Percentiles rank a stretch among this genome's conserved stretches.
Conservation (phyloP, 345 rosid species). For the Eucalyptus brandiana region DNA sequence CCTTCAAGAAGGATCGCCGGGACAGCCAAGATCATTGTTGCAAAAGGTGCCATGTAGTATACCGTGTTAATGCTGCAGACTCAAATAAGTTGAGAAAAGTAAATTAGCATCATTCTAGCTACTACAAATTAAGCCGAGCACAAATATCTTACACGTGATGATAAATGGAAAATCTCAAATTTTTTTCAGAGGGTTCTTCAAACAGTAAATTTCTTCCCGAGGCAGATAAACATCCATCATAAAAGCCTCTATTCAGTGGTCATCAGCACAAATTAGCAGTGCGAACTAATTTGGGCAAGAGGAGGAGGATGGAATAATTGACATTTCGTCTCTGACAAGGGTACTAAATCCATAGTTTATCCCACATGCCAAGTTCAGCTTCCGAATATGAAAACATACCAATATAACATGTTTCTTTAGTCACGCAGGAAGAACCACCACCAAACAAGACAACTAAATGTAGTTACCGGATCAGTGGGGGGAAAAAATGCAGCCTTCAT, state of each 20-base stretch:
- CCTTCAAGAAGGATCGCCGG: constrained; percentile 95
- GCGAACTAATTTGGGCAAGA: not conserved
- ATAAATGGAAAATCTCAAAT: not conserved
- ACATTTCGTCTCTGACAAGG: not conserved
- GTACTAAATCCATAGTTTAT: not conserved
- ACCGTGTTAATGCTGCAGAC: constrained; percentile 81
- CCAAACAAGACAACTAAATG: not conserved
- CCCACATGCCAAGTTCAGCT: not conserved
- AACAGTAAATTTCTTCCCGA: not conserved
- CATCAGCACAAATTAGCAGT: not conserved
- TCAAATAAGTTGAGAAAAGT: not conserved
- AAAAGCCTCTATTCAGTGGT: not conserved
- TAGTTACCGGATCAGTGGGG: not conserved
- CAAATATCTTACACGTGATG: not conserved
- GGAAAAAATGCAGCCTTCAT: not conserved
- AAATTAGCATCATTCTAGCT: not conserved
- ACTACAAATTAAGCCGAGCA: not conserved
- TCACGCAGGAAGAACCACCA: not conserved
- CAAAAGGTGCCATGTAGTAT: constrained; percentile 98
- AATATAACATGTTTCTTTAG: not conserved
- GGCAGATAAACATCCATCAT: not conserved
- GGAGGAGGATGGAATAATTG: not conserved
- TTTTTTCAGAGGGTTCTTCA: not conserved
- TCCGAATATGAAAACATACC: not conserved
- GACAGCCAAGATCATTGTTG: constrained; percentile 83